Evolutionary conservation across 2,329 filamentous ascomycete species (phyloP).

Genomic region (Penicillium rolfsii): DNA sequence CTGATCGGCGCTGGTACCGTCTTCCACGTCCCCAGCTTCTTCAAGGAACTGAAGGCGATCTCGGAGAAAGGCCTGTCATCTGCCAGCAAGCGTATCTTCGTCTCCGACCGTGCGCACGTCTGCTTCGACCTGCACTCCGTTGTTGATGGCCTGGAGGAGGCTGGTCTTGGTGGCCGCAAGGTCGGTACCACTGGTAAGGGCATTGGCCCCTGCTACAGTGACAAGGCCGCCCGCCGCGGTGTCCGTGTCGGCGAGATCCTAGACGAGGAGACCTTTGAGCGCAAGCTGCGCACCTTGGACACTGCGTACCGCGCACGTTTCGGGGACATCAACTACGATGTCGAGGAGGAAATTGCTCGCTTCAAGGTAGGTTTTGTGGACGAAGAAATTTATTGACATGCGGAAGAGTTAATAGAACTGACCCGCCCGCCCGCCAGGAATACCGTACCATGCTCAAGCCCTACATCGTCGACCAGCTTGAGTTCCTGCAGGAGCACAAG

Average conservation of each 20-base stretch:
- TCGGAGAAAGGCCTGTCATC: conserved; percentile 49
- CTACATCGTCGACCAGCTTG: conserved; percentile 51
- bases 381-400: not conserved
- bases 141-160: conserved; percentile 52
- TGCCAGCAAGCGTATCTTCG: conserved; percentile 48
- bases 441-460: conserved; percentile 43
- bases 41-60: conserved; percentile 50
- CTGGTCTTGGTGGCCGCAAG: conserved; percentile 49
- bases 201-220: conserved; percentile 63
- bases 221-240: conserved; percentile 63
- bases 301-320: conserved; percentile 60
- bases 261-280: conserved; percentile 59
- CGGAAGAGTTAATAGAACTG: conserved; percentile 4
- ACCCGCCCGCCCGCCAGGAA: conserved; percentile 31
- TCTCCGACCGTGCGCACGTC: conserved; percentile 52
- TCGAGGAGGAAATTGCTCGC: conserved; percentile 61
- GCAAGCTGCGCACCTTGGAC: conserved; percentile 57
- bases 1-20: conserved; percentile 53
- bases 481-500: conserved; percentile 59
- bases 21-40: conserved; percentile 53
- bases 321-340: conserved; percentile 62
- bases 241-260: conserved; percentile 62
- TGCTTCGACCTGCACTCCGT: conserved; percentile 51
- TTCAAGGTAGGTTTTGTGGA: conserved; percentile 53
- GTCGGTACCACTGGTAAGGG: conserved; percentile 56